Percentiles rank a stretch among this genome's conserved stretches.
phyloP scores from a whole-genome alignment of 345 rosid species.

The Euphorbia peplus region DNA sequence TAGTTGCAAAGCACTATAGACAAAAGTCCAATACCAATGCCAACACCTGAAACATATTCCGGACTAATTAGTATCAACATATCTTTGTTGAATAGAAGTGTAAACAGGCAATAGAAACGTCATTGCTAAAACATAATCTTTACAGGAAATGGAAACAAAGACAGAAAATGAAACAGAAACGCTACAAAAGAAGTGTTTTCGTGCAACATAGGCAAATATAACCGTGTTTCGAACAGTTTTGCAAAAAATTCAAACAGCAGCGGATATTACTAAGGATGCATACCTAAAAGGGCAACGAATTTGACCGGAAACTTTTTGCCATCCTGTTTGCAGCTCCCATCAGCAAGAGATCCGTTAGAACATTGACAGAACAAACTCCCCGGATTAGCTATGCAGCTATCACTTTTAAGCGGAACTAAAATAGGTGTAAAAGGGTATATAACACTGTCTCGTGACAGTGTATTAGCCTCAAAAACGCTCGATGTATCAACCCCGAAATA shows the following conservation, averaged over 20 bases:
- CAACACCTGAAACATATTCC: not conserved
- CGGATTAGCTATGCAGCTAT: conserved; percentile 18
- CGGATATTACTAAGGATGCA: not conserved
- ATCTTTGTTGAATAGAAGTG: no score
- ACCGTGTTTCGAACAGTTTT: no score
- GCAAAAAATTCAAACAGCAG: not conserved
- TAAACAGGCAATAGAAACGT: no score
- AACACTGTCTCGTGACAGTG: not conserved
- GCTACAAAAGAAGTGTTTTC: no score
- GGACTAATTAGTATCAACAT: not conserved
- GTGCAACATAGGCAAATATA: no score
- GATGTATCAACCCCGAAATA: conserved; percentile 1
- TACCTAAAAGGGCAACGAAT: conserved; percentile 10
- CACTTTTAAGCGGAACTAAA: conserved; percentile 26
- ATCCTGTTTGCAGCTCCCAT: conserved; percentile 9
- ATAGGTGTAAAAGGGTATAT: conserved; percentile 28
- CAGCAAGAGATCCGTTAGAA: conserved; percentile 4
- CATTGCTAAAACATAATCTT: no score
- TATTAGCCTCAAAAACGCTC: conserved; percentile 23
- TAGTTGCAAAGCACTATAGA: conserved; percentile 1
- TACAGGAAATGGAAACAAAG: no score
- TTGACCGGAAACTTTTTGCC: conserved; percentile 15
- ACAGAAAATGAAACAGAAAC: no score
- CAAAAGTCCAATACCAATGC: conserved; percentile 4
- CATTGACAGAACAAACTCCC: conserved; percentile 20